Evolutionary conservation across 1,284 basidiomycete species (phyloP), one percentile per base, ranked within the genome.

Genomic region (Tranzscheliella williamsii): DNA sequence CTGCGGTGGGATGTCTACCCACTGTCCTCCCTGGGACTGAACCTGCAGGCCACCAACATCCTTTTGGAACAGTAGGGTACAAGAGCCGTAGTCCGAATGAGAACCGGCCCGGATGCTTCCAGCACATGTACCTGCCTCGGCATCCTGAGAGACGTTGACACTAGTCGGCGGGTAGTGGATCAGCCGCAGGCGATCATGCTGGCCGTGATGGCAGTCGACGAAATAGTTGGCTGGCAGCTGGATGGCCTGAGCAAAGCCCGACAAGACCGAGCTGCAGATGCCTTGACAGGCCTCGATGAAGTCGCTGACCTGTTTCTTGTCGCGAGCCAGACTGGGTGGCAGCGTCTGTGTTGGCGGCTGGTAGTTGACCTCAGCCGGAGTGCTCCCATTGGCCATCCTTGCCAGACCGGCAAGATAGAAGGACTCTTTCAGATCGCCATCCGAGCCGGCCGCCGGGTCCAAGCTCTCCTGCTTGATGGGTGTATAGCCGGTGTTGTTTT

Each of bases 21-120:
- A 91, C 17, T 45, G 23, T 0, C 42, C 42, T 8, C 38, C 11
- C 27, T 61, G 30, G 18, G 35, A 43, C 26, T 61, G 42, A 0
- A 90, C 89, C 73, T 92, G 86, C 13, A 92, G 81, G 1, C 90
- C 90, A 15, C 90, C 90, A 39, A 91, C 85, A 82, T 86, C 60
- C 72, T 90, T 89, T 78, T 91, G 90, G 80, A 91, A 91, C 7
- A 92, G 81, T 16, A 92, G 80, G 0, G 90, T 91, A 66, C 90
- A 78, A 15, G 88, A 87, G 4, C 90, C 90, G 66, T 91, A 91
- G 78, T 90, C 88, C 84, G 68, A 38, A 41, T 63, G 57, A 5
- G 66, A 47, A n/a, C 69, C 69, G 1, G 70, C 70, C 22, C 70
- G 55, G 35, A 73, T 73, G 34, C 53, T 47, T 5, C 24, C 36